Evolutionary conservation across 2,329 filamentous ascomycete genomes (phyloP).

Genomic region (Ophiostoma novo-ulmi): DNA sequence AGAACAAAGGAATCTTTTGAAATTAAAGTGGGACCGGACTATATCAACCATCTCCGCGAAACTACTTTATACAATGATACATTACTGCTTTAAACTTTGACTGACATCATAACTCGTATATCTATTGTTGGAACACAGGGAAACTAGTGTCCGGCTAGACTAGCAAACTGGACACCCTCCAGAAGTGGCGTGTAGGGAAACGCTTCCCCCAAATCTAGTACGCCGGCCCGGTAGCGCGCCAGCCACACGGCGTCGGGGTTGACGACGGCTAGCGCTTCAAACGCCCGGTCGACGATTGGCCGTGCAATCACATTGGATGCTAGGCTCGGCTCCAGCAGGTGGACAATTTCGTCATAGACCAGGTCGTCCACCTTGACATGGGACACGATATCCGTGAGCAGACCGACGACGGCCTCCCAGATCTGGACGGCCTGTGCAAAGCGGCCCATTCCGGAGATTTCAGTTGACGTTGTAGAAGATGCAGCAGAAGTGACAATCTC

Average conservation of each 20-base stretch:
- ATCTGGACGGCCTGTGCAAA: slow-evolving; percentile 59
- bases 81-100: not conserved
- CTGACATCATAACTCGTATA: not conserved
- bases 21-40: not conserved
- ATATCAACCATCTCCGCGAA: not conserved
- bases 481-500: slow-evolving; percentile 21
- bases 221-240: slow-evolving; percentile 39
- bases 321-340: slow-evolving; percentile 50
- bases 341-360: slow-evolving; percentile 66
- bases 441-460: slow-evolving; percentile 42
- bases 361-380: slow-evolving; percentile 62
- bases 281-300: slow-evolving; percentile 44
- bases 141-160: not conserved
- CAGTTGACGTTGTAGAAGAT: slow-evolving; percentile 7
- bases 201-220: slow-evolving; percentile 35
- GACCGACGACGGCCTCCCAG: slow-evolving; percentile 57
- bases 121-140: not conserved
- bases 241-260: slow-evolving; percentile 79
- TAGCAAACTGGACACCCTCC: slow-evolving; percentile 25
- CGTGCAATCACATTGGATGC: slow-evolving; percentile 31
- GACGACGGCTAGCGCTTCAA: slow-evolving; percentile 54
- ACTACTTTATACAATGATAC: too few relatives aligned
- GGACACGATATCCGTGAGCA: slow-evolving; percentile 57
- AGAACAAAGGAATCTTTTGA: not conserved
- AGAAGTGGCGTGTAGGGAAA: slow-evolving; percentile 24